Evolutionary conservation across 352 stramenopile species (phyloP).

Genomic region (Phytopythium mirpurense): DNA sequence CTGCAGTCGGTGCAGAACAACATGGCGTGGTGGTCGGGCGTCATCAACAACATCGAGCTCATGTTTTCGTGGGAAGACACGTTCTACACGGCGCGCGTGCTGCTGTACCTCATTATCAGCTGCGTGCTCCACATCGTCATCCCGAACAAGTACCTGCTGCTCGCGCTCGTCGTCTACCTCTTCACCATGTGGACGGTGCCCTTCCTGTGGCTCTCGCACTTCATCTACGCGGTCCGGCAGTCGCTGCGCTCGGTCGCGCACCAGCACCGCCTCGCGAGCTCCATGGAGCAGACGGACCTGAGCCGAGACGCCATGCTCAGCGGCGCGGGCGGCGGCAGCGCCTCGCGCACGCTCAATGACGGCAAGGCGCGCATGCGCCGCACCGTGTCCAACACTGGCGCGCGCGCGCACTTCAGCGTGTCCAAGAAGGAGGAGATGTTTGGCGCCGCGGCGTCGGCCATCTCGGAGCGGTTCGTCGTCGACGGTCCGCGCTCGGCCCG

Average conservation of each 20-base stretch:
- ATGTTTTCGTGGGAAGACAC: constrained; percentile 88
- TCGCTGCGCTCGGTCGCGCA: constrained; percentile 63
- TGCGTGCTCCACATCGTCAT: constrained; percentile 83
- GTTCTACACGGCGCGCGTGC: constrained; percentile 76
- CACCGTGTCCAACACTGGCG: constrained; percentile 52
- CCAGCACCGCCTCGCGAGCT: constrained; percentile 69
- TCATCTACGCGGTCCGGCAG: constrained; percentile 59
- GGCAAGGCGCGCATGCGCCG: constrained; percentile 41
- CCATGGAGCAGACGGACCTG: constrained; percentile 54
- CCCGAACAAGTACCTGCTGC: constrained; percentile 80
- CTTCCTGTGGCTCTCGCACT: constrained; percentile 65
- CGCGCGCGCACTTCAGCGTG: constrained; percentile 61
- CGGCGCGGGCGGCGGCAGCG: constrained; percentile 10
- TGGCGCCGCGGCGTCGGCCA: constrained; percentile 65
- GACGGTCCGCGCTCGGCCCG: constrained; percentile 21
- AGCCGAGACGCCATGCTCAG: constrained; percentile 31
- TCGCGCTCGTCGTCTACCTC: constrained; percentile 71
- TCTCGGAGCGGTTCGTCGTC: constrained; percentile 73
- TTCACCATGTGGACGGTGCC: constrained; percentile 80
- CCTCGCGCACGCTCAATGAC: constrained; percentile 18
- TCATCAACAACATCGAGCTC: constrained; percentile 81
- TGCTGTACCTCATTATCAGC: constrained; percentile 79
- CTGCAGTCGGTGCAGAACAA: constrained; percentile 86
- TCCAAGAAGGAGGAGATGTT: constrained; percentile 86
- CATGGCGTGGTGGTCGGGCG: constrained; percentile 84